phyloP scores from a whole-genome alignment of 1,284 basidiomycete species.

The Earliella scabrosa region DNA sequence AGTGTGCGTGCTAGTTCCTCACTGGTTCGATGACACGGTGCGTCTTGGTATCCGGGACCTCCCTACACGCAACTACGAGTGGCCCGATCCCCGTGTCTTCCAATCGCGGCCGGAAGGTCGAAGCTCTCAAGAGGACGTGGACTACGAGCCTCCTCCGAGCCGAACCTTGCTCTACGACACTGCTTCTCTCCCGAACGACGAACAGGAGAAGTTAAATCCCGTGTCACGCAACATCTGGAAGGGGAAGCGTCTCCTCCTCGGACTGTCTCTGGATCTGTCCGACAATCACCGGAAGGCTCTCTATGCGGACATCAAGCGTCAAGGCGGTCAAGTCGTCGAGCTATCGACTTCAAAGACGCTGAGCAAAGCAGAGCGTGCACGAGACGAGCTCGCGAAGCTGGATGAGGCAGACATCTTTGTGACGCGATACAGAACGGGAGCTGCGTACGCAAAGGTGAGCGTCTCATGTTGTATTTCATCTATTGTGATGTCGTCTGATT shows the following conservation, averaged over 20 bases:
- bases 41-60: slow-evolving; percentile 62
- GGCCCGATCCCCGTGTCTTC: slow-evolving; percentile 68
- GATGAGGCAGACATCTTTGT: slow-evolving; percentile 69
- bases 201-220: slow-evolving; percentile 22
- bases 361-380: slow-evolving; percentile 39
- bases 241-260: slow-evolving; percentile 63
- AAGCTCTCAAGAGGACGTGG: slow-evolving; percentile 29
- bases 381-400: slow-evolving; percentile 41
- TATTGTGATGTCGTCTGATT: not conserved
- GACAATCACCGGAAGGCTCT: slow-evolving; percentile 55
- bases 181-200: slow-evolving; percentile 29
- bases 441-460: slow-evolving; percentile 68
- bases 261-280: slow-evolving; percentile 55
- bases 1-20: slow-evolving; percentile 71
- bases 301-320: slow-evolving; percentile 56
- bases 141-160: slow-evolving; percentile 39
- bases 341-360: slow-evolving; percentile 29
- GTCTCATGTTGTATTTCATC: too few species aligned
- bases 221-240: slow-evolving; percentile 44
- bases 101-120: slow-evolving; percentile 29
- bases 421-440: slow-evolving; percentile 68
- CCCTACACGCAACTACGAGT: slow-evolving; percentile 67
- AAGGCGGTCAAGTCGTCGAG: slow-evolving; percentile 57
- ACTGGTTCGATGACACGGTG: slow-evolving; percentile 86
- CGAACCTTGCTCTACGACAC: slow-evolving; percentile 51